Evolutionary conservation across 306 rosid species (phyloP).

Genomic region (Prunus mira): DNA sequence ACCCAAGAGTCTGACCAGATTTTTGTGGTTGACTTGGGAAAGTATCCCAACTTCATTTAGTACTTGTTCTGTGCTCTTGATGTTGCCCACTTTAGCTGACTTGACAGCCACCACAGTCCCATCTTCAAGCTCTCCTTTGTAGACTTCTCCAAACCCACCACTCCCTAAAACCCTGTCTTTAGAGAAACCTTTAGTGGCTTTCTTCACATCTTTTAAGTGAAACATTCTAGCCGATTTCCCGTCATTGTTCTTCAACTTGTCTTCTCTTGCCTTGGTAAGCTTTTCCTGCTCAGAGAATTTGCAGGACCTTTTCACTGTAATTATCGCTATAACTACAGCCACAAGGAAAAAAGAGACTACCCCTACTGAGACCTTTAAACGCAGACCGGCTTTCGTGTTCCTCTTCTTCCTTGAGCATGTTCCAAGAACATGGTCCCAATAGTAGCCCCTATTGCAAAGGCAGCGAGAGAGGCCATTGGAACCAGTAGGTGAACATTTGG

Average conservation of each 20-base stretch:
- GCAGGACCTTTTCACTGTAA: slow-evolving; percentile 36
- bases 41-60: slow-evolving; percentile 90
- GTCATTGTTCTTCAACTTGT: slow-evolving; percentile 45
- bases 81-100: slow-evolving; percentile 80
- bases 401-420: slow-evolving; percentile 48
- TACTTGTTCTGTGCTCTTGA: slow-evolving; percentile 86
- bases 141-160: slow-evolving; percentile 95
- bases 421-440: slow-evolving; percentile 63
- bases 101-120: slow-evolving; percentile 82
- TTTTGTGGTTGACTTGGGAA: slow-evolving; percentile 89
- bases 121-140: slow-evolving; percentile 75
- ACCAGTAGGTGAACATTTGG: slow-evolving; percentile 45
- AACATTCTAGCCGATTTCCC: slow-evolving; percentile 64
- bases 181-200: slow-evolving; percentile 74
- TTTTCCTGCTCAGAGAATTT: slow-evolving; percentile 37
- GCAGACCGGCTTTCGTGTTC: slow-evolving; percentile 35
- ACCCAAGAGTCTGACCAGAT: slow-evolving; percentile 80
- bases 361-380: slow-evolving; percentile 41
- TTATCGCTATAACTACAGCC: slow-evolving; percentile 34
- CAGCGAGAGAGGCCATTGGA: slow-evolving; percentile 38
- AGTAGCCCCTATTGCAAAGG: slow-evolving; percentile 54
- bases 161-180: slow-evolving; percentile 61
- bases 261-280: slow-evolving; percentile 56
- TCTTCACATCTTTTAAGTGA: slow-evolving; percentile 70
- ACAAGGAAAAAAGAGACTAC: slow-evolving; percentile 44